Evolutionary conservation across 2,329 filamentous ascomycete genomes (phyloP).

Genomic region (Exophiala viscosa): DNA sequence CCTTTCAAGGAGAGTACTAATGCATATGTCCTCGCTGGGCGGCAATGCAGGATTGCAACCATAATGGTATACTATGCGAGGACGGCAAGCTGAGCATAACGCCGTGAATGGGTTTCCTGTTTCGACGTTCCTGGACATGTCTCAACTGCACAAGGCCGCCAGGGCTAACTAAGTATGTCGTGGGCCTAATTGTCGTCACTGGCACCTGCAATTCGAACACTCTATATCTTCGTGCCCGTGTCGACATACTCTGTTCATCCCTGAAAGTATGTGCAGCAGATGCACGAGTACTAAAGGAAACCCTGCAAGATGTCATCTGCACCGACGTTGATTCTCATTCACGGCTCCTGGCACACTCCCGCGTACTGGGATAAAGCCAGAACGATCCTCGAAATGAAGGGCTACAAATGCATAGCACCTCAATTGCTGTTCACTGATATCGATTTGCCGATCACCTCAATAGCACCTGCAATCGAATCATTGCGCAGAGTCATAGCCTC

Average conservation of each 20-base stretch:
- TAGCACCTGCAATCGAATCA: constrained; percentile 1
- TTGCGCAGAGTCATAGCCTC: constrained; percentile 5
- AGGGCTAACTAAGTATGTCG: constrained; percentile 10
- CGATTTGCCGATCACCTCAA: constrained; percentile 3
- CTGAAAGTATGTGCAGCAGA: too few species aligned
- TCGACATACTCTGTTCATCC: too few species aligned
- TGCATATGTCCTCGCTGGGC: too few species aligned
- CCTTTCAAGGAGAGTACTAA: too few species aligned
- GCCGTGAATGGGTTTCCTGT: constrained; percentile 27
- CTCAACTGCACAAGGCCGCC: constrained; percentile 25
- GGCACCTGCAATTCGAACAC: too few species aligned
- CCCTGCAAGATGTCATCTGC: too few species aligned
- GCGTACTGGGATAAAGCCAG: constrained; percentile 10
- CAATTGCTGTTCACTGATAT: constrained; percentile 3
- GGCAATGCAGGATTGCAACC: too few species aligned
- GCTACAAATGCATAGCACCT: constrained; percentile 10
- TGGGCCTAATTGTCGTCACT: too few species aligned
- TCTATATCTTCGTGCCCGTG: too few species aligned
- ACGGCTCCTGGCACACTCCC: constrained; percentile 16
- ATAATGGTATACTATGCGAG: too few species aligned
- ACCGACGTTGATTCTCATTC: constrained; percentile 15
- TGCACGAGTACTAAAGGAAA: too few species aligned
- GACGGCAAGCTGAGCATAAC: constrained; percentile 12
- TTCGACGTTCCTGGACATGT: constrained; percentile 23
- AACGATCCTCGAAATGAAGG: neutral